phyloP scores from a whole-genome alignment of 1,284 basidiomycete genomes.

The Leucoagaricus sp. region DNA sequence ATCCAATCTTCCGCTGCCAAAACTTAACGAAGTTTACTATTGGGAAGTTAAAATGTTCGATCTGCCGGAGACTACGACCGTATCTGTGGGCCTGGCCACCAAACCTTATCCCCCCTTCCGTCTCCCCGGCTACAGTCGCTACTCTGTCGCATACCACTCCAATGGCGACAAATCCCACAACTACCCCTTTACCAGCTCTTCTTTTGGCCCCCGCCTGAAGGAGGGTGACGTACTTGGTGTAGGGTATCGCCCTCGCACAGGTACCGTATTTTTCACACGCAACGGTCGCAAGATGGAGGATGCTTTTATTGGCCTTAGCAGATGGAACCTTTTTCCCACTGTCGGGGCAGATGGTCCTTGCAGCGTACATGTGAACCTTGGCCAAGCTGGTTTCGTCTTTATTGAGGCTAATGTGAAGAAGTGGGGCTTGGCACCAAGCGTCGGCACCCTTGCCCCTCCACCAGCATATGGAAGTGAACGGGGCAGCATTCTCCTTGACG shows the following conservation, averaged over 20 bases:
- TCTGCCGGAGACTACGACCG: slow-evolving; percentile 80
- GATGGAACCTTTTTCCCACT: slow-evolving; percentile 93
- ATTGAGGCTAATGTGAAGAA: slow-evolving; percentile 99
- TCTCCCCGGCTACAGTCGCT: slow-evolving; percentile 84
- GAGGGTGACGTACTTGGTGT: slow-evolving; percentile 95
- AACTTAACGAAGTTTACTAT: slow-evolving; percentile 96
- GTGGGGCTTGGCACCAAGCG: slow-evolving; percentile 94
- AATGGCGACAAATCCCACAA: slow-evolving; percentile 98
- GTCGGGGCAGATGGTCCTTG: slow-evolving; percentile 94
- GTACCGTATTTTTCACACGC: slow-evolving; percentile 96
- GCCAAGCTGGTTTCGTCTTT: slow-evolving; percentile 95
- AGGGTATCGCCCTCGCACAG: slow-evolving; percentile 90
- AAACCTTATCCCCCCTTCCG: slow-evolving; percentile 95
- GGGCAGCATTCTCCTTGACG: slow-evolving; percentile 91
- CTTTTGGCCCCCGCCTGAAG: slow-evolving; percentile 85
- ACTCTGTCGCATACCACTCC: slow-evolving; percentile 96
- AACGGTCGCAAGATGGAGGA: slow-evolving; percentile 96
- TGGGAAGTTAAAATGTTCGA: slow-evolving; percentile 99
- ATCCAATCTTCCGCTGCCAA: slow-evolving; percentile 92
- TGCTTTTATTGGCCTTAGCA: slow-evolving; percentile 85
- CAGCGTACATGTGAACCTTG: slow-evolving; percentile 93
- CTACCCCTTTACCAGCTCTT: slow-evolving; percentile 89
- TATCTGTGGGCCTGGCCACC: slow-evolving; percentile 89
- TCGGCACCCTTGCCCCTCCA: slow-evolving; percentile 92
- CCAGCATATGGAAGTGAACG: slow-evolving; percentile 95